phyloP scores from a whole-genome alignment of 2,329 filamentous ascomycete species.

The Aspergillus glaucus region DNA sequence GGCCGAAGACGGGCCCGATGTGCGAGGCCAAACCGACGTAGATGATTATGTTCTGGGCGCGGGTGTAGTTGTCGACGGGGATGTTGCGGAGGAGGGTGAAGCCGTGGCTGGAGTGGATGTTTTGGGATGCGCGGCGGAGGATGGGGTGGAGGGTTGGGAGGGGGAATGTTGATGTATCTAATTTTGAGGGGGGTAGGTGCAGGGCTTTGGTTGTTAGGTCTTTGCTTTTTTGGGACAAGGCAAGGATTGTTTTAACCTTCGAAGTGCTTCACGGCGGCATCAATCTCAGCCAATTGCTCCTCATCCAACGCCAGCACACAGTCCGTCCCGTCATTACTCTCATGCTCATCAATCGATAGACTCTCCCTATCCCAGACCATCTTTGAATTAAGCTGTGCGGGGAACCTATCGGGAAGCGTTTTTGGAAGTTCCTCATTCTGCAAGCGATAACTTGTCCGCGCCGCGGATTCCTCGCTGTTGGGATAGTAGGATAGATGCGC shows the following conservation, averaged over 20 bases:
- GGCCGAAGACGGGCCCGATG: constrained; percentile 31
- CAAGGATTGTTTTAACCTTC: not conserved
- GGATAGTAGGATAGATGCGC: not conserved
- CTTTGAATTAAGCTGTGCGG: not conserved
- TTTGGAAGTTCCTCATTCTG: not conserved
- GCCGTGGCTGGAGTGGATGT: constrained; percentile 37
- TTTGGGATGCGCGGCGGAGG: constrained; percentile 28
- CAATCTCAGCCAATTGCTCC: not conserved
- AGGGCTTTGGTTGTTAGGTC: constrained; percentile 16
- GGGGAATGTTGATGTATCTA: constrained; percentile 42
- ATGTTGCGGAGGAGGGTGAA: constrained; percentile 41
- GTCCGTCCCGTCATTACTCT: not conserved
- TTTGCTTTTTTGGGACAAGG: not conserved
- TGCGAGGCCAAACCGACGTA: constrained; percentile 40
- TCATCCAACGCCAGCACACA: not conserved
- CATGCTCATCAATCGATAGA: not conserved
- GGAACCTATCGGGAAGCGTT: not conserved
- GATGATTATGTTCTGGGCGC: constrained; percentile 32
- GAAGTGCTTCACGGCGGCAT: not conserved
- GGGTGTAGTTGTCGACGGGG: constrained; percentile 29
- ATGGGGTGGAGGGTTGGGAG: constrained; percentile 29
- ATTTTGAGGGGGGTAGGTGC: constrained; percentile 17
- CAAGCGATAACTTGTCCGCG: not conserved
- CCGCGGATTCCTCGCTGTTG: not conserved
- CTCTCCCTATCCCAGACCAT: not conserved